Evolutionary conservation across 1,139 yeast genomes (phyloP).

Genomic region (Suhomyces coccinellae): DNA sequence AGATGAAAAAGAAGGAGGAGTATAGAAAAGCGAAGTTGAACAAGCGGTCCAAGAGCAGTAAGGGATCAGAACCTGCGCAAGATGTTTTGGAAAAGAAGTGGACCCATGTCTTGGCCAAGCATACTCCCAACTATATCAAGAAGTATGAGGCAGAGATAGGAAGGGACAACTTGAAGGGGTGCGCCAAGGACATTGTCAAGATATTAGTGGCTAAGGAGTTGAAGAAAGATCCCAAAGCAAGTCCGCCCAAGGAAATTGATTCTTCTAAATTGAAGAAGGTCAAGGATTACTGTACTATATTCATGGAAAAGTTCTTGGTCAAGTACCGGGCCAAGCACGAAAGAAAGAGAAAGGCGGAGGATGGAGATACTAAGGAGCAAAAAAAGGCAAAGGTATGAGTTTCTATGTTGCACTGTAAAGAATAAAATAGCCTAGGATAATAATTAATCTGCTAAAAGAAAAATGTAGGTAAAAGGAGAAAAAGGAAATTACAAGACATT

Average conservation of each 20-base stretch:
- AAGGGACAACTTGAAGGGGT: conserved; percentile 69
- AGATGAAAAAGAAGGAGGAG: conserved; percentile 12
- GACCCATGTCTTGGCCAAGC: conserved; percentile 65
- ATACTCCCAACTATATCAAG: conserved; percentile 77
- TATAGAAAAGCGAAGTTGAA: not conserved
- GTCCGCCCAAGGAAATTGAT: conserved; percentile 59
- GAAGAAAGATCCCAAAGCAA: conserved; percentile 38
- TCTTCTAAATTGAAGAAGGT: conserved; percentile 67
- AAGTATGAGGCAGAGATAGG: conserved; percentile 67
- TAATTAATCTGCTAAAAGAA: no score
- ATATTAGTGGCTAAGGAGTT: conserved; percentile 64
- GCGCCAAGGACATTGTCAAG: conserved; percentile 76
- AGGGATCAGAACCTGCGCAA: not conserved
- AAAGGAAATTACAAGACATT: no score
- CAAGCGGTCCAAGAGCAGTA: conserved; percentile 1
- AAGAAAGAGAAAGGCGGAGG: conserved; percentile 11
- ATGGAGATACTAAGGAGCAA: conserved; percentile 4
- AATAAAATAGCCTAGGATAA: not conserved
- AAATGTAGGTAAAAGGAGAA: no score
- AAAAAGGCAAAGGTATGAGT: conserved; percentile 6
- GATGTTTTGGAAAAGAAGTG: conserved; percentile 44
- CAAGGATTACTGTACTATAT: conserved; percentile 59
- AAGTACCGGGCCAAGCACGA: conserved; percentile 48
- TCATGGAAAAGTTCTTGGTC: conserved; percentile 72
- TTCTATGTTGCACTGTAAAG: not conserved